Conservation (phyloP, 129 eudicot genomes). For the Ambrosia trifida region DNA sequence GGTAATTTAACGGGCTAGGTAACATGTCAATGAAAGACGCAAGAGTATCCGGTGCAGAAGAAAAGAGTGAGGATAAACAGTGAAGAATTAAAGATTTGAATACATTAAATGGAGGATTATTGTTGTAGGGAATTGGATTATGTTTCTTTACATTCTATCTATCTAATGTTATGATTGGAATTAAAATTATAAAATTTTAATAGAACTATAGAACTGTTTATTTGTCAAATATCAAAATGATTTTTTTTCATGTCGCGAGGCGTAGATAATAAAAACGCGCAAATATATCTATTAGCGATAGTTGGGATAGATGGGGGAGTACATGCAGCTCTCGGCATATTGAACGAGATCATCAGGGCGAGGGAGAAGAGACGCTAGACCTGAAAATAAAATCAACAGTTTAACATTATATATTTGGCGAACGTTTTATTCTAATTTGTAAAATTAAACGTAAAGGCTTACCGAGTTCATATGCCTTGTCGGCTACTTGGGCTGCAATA, state of each 20-base stretch:
- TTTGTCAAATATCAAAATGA: slow-evolving; percentile 16
- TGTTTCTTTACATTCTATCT: no score
- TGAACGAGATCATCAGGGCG: slow-evolving; percentile 63
- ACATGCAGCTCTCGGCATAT: slow-evolving; percentile 91
- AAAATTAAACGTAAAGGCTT: slow-evolving; percentile 20
- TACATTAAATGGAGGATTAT: slow-evolving; percentile 21
- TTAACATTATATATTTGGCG: no score
- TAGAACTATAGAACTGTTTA: slow-evolving; percentile 10
- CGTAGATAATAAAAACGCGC: background rate
- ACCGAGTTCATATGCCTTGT: slow-evolving; percentile 83
- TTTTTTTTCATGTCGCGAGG: slow-evolving; percentile 16
- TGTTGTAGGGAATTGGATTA: slow-evolving; percentile 38
- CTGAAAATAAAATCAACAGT: slow-evolving; percentile 36
- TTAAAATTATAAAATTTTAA: no score
- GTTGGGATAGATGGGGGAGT: slow-evolving; percentile 69
- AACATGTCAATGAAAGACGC: slow-evolving; percentile 24
- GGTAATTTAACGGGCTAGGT: slow-evolving; percentile 22
- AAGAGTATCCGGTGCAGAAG: slow-evolving; percentile 25
- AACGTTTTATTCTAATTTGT: background rate
- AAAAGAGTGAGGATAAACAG: slow-evolving; percentile 34
- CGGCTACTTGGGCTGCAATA: slow-evolving; percentile 80
- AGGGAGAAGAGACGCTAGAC: slow-evolving; percentile 79
- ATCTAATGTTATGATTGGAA: no score
- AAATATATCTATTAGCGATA: slow-evolving; percentile 45
- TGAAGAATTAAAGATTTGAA: slow-evolving; percentile 19